Evolutionary conservation across 179 eudicot genomes (phyloP), one percentile per base, ranked within the genome.

Genomic region (Vitellaria paradoxa): DNA sequence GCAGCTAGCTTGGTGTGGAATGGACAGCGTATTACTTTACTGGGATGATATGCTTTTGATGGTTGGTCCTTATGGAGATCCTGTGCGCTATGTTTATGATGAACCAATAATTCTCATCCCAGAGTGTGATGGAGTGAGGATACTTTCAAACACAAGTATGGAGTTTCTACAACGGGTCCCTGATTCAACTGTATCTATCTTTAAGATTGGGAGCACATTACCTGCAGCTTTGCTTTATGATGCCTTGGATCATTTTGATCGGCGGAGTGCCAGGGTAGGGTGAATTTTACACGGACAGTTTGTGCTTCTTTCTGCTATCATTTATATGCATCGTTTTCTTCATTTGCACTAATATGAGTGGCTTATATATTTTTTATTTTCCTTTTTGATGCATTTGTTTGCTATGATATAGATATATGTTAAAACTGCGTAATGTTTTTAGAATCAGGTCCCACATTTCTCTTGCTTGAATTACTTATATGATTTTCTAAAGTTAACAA

Each of bases 1-100:
- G 68, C 99, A 96, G 75, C 83, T 96, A 79, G 94, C 94, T 82
- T 96, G 99, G 99, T 96, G 99, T 84, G 99, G 98, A 80, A 83
- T 89, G 87, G 99, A 96, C 84, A 96, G 96, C 72, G 98, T 96
- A 65, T 79, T 96, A 76, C 90, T 96, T 23, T 90, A 93, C 75
- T 91, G 98, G 98, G 98, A 96, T 80, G 99, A 96, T 77, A 87
- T 85, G 87, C 92, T 96, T 78, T 71, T 96, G 84, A 96, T 96
- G 99, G 98, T 96, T 66, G 97, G 99, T 65, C 98, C 99, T 67
- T 92, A 77, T 89, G 99, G 93, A 61, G 99, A 91, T 69, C 93
- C 99, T 42, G 94, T 94, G 76, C 87, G 88, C 76, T 96, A 94
- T 82, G 69, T 85, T 65, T 94, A 92, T 78, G 99, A 96, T 82